A percentile compares a stretch with the other conserved stretches of the same genome.
These are phyloP conservation scores for Penicillium canariense DNA, from an alignment of 495 filamentous ascomycete genomes.

Conservation along the genomic window DNA sequence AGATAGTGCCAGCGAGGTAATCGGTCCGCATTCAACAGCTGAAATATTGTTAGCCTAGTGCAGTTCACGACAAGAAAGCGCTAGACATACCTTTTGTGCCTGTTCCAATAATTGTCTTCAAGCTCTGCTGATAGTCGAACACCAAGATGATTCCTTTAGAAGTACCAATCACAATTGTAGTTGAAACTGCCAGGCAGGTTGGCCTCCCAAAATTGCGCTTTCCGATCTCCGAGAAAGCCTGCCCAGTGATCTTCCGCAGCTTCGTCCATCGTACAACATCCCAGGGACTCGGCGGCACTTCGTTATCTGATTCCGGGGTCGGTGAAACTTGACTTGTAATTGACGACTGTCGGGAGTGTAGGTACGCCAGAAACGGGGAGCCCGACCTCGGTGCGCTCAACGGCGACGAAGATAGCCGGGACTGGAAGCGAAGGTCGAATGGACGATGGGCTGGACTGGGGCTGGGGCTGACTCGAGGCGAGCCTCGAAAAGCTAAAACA, in stretches of 20 bases:
- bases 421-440: constrained; percentile 92
- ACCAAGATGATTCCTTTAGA: constrained; percentile 90
- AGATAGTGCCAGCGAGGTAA: constrained; percentile 86
- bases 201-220: constrained; percentile 90
- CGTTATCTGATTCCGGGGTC: constrained; percentile 55
- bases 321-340: constrained; percentile 54
- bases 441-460: constrained; percentile 83
- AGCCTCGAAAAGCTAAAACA: constrained; percentile 47
- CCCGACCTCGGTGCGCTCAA: constrained; percentile 60
- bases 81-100: constrained; percentile 71
- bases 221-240: constrained; percentile 92
- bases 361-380: constrained; percentile 75
- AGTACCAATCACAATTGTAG: constrained; percentile 86
- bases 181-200: constrained; percentile 86
- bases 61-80: background rate
- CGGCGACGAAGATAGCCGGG: constrained; percentile 67
- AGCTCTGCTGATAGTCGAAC: constrained; percentile 94
- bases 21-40: constrained; percentile 87
- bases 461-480: constrained; percentile 57
- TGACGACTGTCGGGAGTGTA: constrained; percentile 78
- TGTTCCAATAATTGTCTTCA: constrained; percentile 90
- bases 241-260: constrained; percentile 80
- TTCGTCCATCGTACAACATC: constrained; percentile 97
- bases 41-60: constrained; percentile 8
- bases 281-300: constrained; percentile 75